Evolutionary conservation across 2,329 filamentous ascomycete genomes (phyloP), one percentile per base, ranked within the genome.

Genomic region (Nothopassalora personata): DNA sequence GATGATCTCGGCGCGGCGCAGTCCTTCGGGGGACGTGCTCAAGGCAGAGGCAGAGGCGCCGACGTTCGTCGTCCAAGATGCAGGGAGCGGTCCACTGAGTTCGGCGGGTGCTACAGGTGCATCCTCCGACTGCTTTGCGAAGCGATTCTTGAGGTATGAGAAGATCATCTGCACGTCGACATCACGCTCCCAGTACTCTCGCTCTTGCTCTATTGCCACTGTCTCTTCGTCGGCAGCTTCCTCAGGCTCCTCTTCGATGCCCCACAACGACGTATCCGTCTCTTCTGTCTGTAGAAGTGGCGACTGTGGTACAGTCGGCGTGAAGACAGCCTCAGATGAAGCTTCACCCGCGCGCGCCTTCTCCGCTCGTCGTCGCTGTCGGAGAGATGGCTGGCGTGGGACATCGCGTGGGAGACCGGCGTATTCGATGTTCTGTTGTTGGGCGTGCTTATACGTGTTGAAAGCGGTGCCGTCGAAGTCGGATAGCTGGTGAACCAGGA

Each of bases 141-240:
- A 93, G 60, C 90, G 86, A 18, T 85, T 88, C 59, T 87, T 84
- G 31, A 96, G 81, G 71, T 94, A 97, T 52, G 87, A 86, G 77
- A 97, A 97, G 34, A 97, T 89, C 72, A 96, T 88, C 71, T 89
- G 89, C 64, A 97, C 84, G 69, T 97, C 92, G 5, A 97, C 82
- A 56, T 96, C 90, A 60, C 88, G 86, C 75, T 97, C 92, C 94
- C 94, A 99, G 70, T 96, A 94, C 36, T 94, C 89, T 23, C 78
- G 78, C 59, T 86, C 83, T 50, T 75, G 73, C 69, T 64, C 70
- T 58, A 65, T 47, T 57, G 59, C 47, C 57, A 64, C 33, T 56
- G 64, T 58, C 53, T 70, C 64, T 11, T 64, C 64, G 9, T 59
- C 66, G 66, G 61, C 73, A 3, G 71, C 57, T 11, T 67, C 60